Evolutionary conservation across 306 rosid species (phyloP), one percentile per base, ranked within the genome.

Genomic region (Ormosia emarginata): DNA sequence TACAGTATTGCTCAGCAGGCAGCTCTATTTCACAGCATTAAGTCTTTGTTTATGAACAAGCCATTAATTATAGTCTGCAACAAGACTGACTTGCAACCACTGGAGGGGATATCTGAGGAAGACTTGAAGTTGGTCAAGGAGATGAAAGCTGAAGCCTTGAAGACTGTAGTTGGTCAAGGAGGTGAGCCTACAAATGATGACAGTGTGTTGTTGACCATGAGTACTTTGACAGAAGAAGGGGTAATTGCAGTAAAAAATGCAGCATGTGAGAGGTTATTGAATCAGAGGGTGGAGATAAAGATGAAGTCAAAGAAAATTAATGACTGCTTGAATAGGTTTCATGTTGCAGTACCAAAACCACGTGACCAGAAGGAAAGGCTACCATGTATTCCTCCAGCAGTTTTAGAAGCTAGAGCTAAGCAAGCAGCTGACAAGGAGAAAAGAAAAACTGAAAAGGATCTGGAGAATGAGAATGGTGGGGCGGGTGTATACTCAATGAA

Each of bases 391-490:
- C 97, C 97, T 37, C 84, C 69, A 34, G 97, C 88, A 9, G 92
- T 92, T 82, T 79, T 94, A 79, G 94, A 91, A 85, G 94, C 91
- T 24, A 90, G 44, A 78, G 93, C 93, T 7, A 87, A 85, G 84
- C 75, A 85, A 88, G 93, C 83, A 15, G 92, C 83, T 2, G 96
- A 90, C 80, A 86, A 79, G 81, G 89, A 88, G 75, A 86, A 85
- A 85, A 92, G 85, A 65, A 90, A 81, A 61, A 91, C 96, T 41
- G 94, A 92, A 74, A 91, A 70, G 88, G 94, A 94, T 74, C 74
- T 94, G 86, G 97, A 92, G 91, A 10, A 94, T 44, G 97, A 92
- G 81, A 94, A 94, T 84, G 98, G 97, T 3, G 98, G 98, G 32
- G 98, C 97, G 0, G 97, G 98, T 75, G 97, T 92, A 15, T 94